Percentiles rank a stretch among this genome's conserved stretches.
phyloP scores from a whole-genome alignment of 1,284 basidiomycete genomes.

The Porodaedalea pini region DNA sequence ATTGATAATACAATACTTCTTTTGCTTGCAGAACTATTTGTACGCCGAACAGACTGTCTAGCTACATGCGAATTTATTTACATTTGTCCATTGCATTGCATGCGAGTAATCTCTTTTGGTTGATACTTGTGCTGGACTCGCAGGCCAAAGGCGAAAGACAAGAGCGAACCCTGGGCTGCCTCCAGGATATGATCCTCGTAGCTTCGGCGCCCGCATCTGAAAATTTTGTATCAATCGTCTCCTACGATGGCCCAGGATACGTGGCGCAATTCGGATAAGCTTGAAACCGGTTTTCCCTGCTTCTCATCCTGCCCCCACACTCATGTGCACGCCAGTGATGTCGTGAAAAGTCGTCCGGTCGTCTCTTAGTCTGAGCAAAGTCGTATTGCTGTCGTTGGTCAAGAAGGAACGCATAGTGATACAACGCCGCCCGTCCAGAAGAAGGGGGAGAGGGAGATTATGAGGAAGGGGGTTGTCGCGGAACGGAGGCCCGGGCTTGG shows the following conservation, averaged over 20 bases:
- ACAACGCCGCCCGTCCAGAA: constrained; percentile 5
- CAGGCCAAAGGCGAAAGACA: not conserved
- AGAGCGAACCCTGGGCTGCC: not conserved
- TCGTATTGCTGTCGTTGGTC: constrained; percentile 38
- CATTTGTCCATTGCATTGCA: constrained; percentile 13
- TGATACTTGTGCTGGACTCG: not conserved
- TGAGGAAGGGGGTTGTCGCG: not conserved
- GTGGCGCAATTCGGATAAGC: not conserved
- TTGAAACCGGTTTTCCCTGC: not conserved
- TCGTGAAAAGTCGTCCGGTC: constrained; percentile 46
- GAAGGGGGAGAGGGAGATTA: not conserved
- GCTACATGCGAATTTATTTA: constrained; percentile 8
- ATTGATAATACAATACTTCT: constrained; percentile 6
- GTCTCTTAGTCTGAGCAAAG: constrained; percentile 27
- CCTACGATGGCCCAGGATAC: too few species aligned
- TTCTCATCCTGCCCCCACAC: constrained; percentile 4
- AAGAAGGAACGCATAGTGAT: constrained; percentile 27
- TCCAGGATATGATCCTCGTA: not conserved
- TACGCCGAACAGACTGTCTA: constrained; percentile 16
- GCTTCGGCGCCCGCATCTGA: not conserved
- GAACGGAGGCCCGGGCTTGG: not conserved
- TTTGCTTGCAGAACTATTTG: not conserved
- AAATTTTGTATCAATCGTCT: too few species aligned
- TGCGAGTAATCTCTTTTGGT: constrained; percentile 2
- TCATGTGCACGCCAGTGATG: constrained; percentile 30